A percentile compares a stretch with the other conserved stretches of the same genome.
phyloP scores from a whole-genome alignment of 208 protist genomes.

The Jaenimonas drosophilae region DNA sequence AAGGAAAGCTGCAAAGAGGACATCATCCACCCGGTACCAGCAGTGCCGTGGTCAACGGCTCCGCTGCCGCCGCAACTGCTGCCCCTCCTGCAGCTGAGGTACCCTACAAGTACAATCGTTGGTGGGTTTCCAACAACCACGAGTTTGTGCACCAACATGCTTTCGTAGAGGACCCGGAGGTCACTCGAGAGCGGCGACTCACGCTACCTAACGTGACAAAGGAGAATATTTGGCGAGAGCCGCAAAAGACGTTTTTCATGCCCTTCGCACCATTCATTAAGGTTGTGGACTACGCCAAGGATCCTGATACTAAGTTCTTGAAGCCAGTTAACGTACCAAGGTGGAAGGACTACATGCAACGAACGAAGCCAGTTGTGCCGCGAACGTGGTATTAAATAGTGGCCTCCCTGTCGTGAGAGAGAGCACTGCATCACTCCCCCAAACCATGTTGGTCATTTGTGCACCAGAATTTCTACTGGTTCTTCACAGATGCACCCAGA shows the following conservation, averaged over 20 bases:
- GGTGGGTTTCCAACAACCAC: conserved; percentile 86
- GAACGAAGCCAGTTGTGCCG: conserved; percentile 78
- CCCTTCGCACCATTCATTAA: conserved; percentile 81
- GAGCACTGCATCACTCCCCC: no score
- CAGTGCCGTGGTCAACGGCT: not conserved
- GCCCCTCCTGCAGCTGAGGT: conserved; percentile 16
- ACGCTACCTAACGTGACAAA: conserved; percentile 57
- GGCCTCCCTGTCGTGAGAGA: no score
- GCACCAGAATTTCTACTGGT: no score
- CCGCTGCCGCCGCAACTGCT: not conserved
- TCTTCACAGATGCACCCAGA: no score
- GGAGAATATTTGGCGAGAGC: conserved; percentile 79
- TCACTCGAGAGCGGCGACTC: conserved; percentile 49
- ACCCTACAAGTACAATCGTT: conserved; percentile 85
- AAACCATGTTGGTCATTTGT: no score
- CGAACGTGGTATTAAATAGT: conserved; percentile 89
- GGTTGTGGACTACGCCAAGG: conserved; percentile 83
- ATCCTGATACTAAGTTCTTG: conserved; percentile 80
- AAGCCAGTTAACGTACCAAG: conserved; percentile 78
- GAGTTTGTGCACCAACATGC: conserved; percentile 86
- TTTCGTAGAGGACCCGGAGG: conserved; percentile 80
- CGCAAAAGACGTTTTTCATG: conserved; percentile 82
- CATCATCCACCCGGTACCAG: no score
- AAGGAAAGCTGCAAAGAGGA: conserved; percentile 16
- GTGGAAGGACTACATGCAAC: conserved; percentile 91